Base-by-base conservation (phyloP, 2,329 filamentous ascomycete species). In the Myriosclerotinia scirpicola region DNA sequence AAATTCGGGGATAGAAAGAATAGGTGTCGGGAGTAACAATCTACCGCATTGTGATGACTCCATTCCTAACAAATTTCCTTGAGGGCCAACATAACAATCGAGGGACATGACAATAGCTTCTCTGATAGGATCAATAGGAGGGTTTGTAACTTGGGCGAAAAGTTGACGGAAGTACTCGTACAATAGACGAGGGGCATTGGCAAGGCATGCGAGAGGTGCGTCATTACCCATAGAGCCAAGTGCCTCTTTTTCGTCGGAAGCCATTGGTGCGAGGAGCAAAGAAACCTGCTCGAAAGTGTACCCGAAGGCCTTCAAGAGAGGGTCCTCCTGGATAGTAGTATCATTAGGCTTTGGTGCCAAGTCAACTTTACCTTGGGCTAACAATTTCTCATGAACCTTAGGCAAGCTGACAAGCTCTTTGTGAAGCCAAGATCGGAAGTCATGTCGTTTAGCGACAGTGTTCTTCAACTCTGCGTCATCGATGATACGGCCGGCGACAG, bases 41-140 rank as follows among this genome's bases (percentile, higher is more conserved):
- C 94, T 87, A 72, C 90, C 89, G 78, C 93, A 97, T 79, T 98
- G 94, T 38, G 90, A 89, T 67, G 91, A 81, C 75, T 96, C 90
- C 91, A 98, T 97, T 80, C 97, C 93, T 40, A 97, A 83, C 67
- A 98, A 81, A 77, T 98, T 98, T 67, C 94, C 94, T 80, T 98
- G 94, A 55, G 94, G 94, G 59, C 94, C 94, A 73, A 98, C 91
- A 77, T 97, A 98, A 75, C 94, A 96, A 77, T 97, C 93, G 52
- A 98, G 82, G 66, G 94, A 97, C 94, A 98, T 98, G 79, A 98
- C 94, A 75, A 97, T 95, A 38, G 93, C 94, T 83, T 98, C 94
- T 79, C 94, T 87, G 74, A 98, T 98, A 42, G 94, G 94, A 76
- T 98, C 94, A 76, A 98, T 98, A 17, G 94, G 94, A 72, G 94